These are phyloP conservation scores for Aschersonia sp. DNA, from an alignment of 2,329 filamentous ascomycete genomes.

Conservation along the genomic window DNA sequence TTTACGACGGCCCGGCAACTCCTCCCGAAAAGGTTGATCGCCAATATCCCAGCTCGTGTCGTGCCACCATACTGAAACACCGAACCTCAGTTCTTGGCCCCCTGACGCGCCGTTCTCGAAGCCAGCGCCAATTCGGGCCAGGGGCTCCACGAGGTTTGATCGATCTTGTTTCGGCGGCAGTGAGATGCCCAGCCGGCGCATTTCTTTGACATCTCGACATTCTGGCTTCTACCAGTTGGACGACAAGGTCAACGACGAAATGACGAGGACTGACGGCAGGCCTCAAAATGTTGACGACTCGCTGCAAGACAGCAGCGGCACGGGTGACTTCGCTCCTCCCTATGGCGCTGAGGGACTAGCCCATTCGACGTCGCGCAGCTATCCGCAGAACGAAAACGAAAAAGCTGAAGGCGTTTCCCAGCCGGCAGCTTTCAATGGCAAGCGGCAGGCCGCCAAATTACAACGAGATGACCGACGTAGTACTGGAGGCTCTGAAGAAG, in stretches of 20 bases:
- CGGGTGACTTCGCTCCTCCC: too few relatives aligned
- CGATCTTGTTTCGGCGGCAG: background rate
- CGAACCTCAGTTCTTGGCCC: background rate
- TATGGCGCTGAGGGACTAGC: too few relatives aligned
- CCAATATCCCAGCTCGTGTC: background rate
- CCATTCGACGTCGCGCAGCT: conserved; percentile 1
- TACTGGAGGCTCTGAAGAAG: conserved; percentile 33
- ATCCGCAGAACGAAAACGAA: conserved; percentile 23
- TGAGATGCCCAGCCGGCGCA: conserved; percentile 7
- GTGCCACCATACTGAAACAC: background rate
- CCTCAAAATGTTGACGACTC: too few relatives aligned
- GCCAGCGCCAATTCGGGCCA: background rate
- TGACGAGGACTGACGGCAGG: conserved; percentile 40
- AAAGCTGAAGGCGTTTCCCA: conserved; percentile 21
- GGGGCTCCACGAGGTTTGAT: background rate
- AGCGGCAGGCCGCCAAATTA: conserved; percentile 18
- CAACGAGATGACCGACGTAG: conserved; percentile 22
- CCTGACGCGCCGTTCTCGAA: background rate
- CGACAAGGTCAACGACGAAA: conserved; percentile 26
- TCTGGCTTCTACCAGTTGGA: conserved; percentile 30
- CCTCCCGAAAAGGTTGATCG: too few relatives aligned
- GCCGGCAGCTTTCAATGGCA: background rate
- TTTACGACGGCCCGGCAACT: too few relatives aligned
- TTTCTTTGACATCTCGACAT: conserved; percentile 8
- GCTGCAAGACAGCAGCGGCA: too few relatives aligned